phyloP scores from a whole-genome alignment of 768 basidiomycete species.

The Myochromella boudieri region DNA sequence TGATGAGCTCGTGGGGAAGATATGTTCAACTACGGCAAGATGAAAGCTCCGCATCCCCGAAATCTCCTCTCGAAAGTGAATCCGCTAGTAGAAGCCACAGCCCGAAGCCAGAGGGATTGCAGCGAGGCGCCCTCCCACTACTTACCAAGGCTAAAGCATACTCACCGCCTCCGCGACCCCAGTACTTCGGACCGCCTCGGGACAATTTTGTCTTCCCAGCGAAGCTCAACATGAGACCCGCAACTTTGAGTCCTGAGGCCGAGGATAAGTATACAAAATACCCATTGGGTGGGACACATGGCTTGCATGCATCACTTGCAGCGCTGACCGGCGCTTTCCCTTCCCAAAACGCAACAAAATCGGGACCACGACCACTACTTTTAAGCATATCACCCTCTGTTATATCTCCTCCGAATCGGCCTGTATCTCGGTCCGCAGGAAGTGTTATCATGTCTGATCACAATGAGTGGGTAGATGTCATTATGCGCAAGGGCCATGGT shows the following conservation, averaged over 20 bases:
- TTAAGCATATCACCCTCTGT: constrained; percentile 53
- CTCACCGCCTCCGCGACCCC: constrained; percentile 58
- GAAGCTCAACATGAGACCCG: constrained; percentile 14
- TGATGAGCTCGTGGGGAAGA: constrained; percentile 43
- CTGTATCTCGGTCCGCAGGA: constrained; percentile 31
- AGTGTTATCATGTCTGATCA: constrained; percentile 31
- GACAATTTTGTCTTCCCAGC: constrained; percentile 47
- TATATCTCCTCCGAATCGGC: constrained; percentile 29
- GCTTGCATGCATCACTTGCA: constrained; percentile 43
- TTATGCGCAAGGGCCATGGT: constrained; percentile 35
- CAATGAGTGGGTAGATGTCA: constrained; percentile 51
- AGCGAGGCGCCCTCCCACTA: constrained; percentile 40
- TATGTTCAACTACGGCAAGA: not conserved
- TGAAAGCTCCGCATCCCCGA: constrained; percentile 15
- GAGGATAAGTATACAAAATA: constrained; percentile 26
- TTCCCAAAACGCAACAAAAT: constrained; percentile 39
- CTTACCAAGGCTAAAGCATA: constrained; percentile 35
- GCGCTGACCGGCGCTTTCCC: constrained; percentile 36
- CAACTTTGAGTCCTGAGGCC: constrained; percentile 32
- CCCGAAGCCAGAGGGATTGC: constrained; percentile 12
- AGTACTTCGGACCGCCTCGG: constrained; percentile 55
- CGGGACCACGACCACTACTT: constrained; percentile 65
- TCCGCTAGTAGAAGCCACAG: constrained; percentile 7
- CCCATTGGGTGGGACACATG: constrained; percentile 36
- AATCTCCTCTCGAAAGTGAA: constrained; percentile 7